Conservation (phyloP, 2,329 filamentous ascomycete genomes). For the Stylonectria norvegica region DNA sequence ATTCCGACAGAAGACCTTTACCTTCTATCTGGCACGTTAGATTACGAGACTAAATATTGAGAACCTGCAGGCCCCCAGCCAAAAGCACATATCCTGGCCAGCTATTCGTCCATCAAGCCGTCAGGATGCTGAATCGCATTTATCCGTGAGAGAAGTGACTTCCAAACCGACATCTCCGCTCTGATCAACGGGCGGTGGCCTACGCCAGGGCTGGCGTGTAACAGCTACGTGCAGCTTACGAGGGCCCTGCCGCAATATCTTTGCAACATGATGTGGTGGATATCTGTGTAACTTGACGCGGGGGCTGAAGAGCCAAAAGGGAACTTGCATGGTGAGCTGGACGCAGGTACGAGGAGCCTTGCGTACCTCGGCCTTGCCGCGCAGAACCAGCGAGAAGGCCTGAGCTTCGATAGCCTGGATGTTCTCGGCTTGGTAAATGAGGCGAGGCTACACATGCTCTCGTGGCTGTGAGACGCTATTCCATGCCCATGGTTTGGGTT, state of each 20-base stretch:
- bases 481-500: conserved; percentile 3
- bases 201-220: neutral
- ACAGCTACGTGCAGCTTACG: neutral
- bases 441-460: conserved; percentile 2
- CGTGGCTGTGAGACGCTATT: conserved; percentile 6
- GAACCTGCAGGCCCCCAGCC: neutral
- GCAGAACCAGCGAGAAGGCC: too few species aligned
- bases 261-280: conserved; percentile 6
- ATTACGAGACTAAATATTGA: neutral
- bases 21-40: neutral
- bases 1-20: conserved; percentile 2
- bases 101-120: neutral
- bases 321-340: conserved; percentile 4
- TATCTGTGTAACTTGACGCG: conserved; percentile 10
- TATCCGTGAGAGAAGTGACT: neutral
- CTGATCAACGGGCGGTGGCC: neutral
- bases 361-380: neutral
- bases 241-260: neutral
- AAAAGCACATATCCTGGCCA: neutral
- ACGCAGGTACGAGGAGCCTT: conserved; percentile 3
- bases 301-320: conserved; percentile 10
- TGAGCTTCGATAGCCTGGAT: neutral
- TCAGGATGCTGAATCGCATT: neutral
- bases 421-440: neutral
- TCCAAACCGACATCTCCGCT: neutral